Base-by-base conservation (phyloP, 495 filamentous ascomycete genomes). In the Oidiodendron maius region DNA sequence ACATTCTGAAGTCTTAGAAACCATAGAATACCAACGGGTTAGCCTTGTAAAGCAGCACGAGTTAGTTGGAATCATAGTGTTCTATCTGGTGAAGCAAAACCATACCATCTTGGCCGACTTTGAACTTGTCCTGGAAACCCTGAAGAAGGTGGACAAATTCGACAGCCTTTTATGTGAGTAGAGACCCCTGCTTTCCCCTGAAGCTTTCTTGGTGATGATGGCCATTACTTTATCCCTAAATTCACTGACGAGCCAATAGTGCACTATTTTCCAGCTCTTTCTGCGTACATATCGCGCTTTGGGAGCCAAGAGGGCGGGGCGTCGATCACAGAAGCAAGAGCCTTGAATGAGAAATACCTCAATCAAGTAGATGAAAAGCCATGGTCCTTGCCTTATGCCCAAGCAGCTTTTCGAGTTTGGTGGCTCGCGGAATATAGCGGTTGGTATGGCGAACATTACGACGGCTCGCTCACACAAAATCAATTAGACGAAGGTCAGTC, bases 341-440 rank as follows among this genome's bases (percentile, higher is more conserved):
- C 75, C 21, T 62, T 96, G 5, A 80, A 95, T 59, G 58, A 74
- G n/a, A 65, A 74, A 16, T 71, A 95, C 20, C 75, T 82, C 46
- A 70, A 76, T 28, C 69, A 73, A 17, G 71, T 74, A 35, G 86
- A 91, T 28, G 71, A 73, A 41, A 72, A 83, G 16, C 53, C 68
- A 13, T 94, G 90, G 85, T 67, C 70, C 4, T 60, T 95, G 37
- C 71, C 79, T 23, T 78, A 77, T 51, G 78, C 96, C 21, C 83
- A 89, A 49, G 89, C 89, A 41, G 82, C 88, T 2, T 70, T 86
- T 8, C 74, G 74, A 21, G 76, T 80, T 3, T 84, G 84, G 72
- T 99, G 93, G 93, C 75, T 96, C 30, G 82, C 86, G 37, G 88
- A 96, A 48, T 96, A 96, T 63, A 95, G 87, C 61, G 87, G 83